Evolutionary conservation across 1,139 yeast genomes (phyloP).

Genomic region (Candida anutae): DNA sequence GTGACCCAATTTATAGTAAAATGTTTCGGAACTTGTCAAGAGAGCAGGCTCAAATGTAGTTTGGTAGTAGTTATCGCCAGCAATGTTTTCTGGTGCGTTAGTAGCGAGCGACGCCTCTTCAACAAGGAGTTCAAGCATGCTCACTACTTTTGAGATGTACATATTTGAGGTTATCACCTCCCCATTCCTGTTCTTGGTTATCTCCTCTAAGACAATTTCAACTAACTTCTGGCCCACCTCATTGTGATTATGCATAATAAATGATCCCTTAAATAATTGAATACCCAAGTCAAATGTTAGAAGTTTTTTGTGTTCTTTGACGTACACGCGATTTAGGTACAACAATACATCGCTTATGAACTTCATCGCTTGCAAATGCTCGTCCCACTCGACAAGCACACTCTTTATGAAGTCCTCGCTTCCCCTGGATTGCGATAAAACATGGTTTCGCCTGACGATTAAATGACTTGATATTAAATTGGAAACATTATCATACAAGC

Average conservation of each 20-base stretch:
- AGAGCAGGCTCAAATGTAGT: conserved; percentile 63
- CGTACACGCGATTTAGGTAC: conserved; percentile 82
- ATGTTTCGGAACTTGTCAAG: conserved; percentile 46
- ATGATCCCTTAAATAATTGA: conserved; percentile 35
- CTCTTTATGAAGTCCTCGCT: conserved; percentile 36
- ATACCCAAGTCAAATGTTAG: conserved; percentile 73
- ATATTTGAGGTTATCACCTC: conserved; percentile 49
- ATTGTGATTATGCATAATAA: conserved; percentile 33
- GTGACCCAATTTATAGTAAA: conserved; percentile 42
- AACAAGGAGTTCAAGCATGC: conserved; percentile 56
- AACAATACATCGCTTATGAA: conserved; percentile 80
- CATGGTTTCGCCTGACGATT: conserved; percentile 16
- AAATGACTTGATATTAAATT: conserved; percentile 46
- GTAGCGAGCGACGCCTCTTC: too few species aligned
- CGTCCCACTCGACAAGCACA: conserved; percentile 59
- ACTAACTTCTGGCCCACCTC: conserved; percentile 48
- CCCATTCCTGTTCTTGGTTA: conserved; percentile 55
- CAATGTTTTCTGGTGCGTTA: conserved; percentile 22
- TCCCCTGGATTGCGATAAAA: conserved; percentile 11
- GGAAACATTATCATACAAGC: conserved; percentile 58
- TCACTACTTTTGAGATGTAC: conserved; percentile 52
- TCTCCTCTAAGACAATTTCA: conserved; percentile 45
- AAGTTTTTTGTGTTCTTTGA: conserved; percentile 61
- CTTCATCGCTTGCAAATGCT: conserved; percentile 67
- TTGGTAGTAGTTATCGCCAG: conserved; percentile 51